Base-by-base conservation (phyloP, 2,329 filamentous ascomycete genomes). In the Bipolaris sorokiniana region DNA sequence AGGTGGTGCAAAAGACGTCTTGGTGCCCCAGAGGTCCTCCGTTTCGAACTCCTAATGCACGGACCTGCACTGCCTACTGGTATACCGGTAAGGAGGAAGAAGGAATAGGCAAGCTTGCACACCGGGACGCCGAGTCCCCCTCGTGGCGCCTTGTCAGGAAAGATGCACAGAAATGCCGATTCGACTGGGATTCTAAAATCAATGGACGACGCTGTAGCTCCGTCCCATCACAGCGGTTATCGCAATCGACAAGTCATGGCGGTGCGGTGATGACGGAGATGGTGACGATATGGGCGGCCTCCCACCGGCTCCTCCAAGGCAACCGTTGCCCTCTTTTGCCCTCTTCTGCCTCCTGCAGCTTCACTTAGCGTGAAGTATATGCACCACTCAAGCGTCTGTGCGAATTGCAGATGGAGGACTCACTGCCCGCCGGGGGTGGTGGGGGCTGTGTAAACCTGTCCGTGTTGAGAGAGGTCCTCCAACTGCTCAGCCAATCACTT, bases 61-160 rank as follows among this genome's bases (percentile, higher is more conserved):
- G 46, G 61, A 46, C 45, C 37, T 28, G 20, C 34, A 36, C 44
- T 42, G 54, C 50, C 42, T 44, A 48, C 69, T 69, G 71, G 70
- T 72, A 69, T 69, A 37, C 40, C 40, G 40, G 40, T 26, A 68
- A 63, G 57, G 57, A 61, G 64, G 37, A 56, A 45, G 51, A 23
- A 16, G 34, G n/a, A 38, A 38, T 10, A 22, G 28, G 28, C 44
- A 20, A 13, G 50, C 51, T 50, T 38, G 15, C 16, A 23, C 18
- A 50, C 46, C 20, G 23, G 37, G 37, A 54, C 46, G n/a, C 33
- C 36, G 34, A 46, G 34, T 41, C 26, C 22, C 38, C 33, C 45
- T 22, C 36, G 33, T 38, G 15, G 7, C 34, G 46, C 16, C n/a
- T 26, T 31, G 10, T 36, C 22, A 10, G 15, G 22, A 23, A 18